Conservation (phyloP, 257 asterid species). For the Jasminum sambac region DNA sequence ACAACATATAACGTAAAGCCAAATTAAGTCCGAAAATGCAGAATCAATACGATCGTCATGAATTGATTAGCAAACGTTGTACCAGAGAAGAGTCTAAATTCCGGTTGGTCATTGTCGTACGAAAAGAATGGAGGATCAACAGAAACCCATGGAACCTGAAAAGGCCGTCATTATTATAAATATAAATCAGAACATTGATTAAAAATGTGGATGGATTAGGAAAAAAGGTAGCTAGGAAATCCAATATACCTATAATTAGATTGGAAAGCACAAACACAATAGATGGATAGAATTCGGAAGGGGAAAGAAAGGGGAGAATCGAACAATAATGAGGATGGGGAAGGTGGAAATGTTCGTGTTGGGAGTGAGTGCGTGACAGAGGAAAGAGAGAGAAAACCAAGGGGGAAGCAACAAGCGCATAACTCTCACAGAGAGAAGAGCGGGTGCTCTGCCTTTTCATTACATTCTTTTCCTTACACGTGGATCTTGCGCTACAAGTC, state of each 20-base stretch:
- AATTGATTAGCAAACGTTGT: constrained; percentile 10
- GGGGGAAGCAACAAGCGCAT: constrained; percentile 40
- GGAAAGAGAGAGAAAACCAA: constrained; percentile 39
- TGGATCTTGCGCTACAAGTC: neutral
- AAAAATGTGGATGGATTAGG: constrained; percentile 26
- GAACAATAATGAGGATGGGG: constrained; percentile 9
- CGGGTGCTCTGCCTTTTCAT: constrained; percentile 18
- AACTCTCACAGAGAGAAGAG: constrained; percentile 23
- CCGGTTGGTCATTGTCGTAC: constrained; percentile 50
- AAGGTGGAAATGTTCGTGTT: constrained; percentile 7
- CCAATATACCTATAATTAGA: constrained; percentile 25
- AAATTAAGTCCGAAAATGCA: neutral
- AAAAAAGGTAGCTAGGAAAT: constrained; percentile 29
- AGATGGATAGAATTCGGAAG: constrained; percentile 13
- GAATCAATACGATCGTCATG: constrained; percentile 9
- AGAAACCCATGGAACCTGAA: constrained; percentile 45
- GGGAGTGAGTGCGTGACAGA: constrained; percentile 22
- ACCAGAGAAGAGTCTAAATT: constrained; percentile 56
- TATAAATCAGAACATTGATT: constrained; percentile 11
- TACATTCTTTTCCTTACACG: constrained; percentile 23
- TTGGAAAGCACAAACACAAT: constrained; percentile 15
- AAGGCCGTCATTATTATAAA: neutral
- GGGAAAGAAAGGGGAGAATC: neutral
- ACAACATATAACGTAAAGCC: neutral
- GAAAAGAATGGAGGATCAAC: constrained; percentile 33